Evolutionary conservation across 495 filamentous ascomycete species (phyloP).

Genomic region (Aspergillus hancockii): DNA sequence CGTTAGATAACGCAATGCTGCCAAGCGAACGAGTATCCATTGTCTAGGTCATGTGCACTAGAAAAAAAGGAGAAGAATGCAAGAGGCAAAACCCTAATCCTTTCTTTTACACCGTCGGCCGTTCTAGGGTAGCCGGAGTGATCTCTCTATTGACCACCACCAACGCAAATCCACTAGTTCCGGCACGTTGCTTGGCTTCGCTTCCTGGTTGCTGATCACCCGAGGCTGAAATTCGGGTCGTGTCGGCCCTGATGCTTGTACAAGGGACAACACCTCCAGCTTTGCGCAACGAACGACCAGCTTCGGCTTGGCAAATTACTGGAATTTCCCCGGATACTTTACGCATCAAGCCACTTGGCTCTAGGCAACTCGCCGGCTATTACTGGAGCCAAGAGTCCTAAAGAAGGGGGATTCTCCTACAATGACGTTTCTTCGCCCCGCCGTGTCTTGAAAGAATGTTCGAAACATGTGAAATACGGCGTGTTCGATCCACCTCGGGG

Average conservation of each 20-base stretch:
- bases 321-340: neutral
- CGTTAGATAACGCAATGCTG: neutral
- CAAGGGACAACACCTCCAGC: constrained; percentile 13
- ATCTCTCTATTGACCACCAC: neutral
- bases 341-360: neutral
- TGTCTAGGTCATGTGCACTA: neutral
- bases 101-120: neutral
- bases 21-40: neutral
- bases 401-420: constrained; percentile 17
- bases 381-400: constrained; percentile 19
- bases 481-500: constrained; percentile 26
- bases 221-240: constrained; percentile 38
- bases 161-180: constrained; percentile 22
- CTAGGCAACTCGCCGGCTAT: constrained; percentile 7
- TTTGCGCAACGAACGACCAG: constrained; percentile 9
- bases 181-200: constrained; percentile 28
- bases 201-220: constrained; percentile 44
- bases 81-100: neutral
- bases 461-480: constrained; percentile 27
- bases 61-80: neutral
- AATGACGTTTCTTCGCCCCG: constrained; percentile 25
- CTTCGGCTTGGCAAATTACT: neutral
- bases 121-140: neutral
- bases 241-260: constrained; percentile 31
- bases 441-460: constrained; percentile 14